Percentiles rank a stretch among this genome's conserved stretches.
Conservation (phyloP, 495 filamentous ascomycete genomes). For the Barbatosphaeria neglecta region DNA sequence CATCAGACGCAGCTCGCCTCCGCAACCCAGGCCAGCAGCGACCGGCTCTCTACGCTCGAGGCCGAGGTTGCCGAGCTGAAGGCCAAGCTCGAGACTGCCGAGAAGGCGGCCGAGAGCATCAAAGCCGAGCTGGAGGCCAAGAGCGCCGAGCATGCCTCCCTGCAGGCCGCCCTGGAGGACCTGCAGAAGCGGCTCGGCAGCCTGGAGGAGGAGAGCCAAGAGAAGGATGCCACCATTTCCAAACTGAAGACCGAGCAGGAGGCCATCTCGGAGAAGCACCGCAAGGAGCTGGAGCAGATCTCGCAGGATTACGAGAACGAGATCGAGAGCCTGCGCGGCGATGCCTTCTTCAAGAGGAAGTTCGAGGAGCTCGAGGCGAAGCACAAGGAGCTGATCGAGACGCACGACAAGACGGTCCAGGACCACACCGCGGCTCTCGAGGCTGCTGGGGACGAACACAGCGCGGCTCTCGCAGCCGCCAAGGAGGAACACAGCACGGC, state of each 20-base stretch:
- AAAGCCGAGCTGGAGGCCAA: slow-evolving; percentile 26
- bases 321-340: slow-evolving; percentile 43
- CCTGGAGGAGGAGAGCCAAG: slow-evolving; percentile 23
- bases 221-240: slow-evolving; percentile 29
- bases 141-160: slow-evolving; percentile 15
- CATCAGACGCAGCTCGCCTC: slow-evolving; percentile 18
- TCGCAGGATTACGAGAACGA: slow-evolving; percentile 43
- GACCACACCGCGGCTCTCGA: slow-evolving; percentile 26
- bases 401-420: slow-evolving; percentile 24
- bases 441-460: slow-evolving; percentile 22
- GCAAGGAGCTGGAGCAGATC: slow-evolving; percentile 35
- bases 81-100: slow-evolving; percentile 19
- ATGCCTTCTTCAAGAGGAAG: slow-evolving; percentile 42
- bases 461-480: slow-evolving; percentile 19
- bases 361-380: slow-evolving; percentile 38
- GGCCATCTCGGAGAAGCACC: slow-evolving; percentile 32
- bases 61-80: slow-evolving; percentile 30
- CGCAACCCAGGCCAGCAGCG: slow-evolving; percentile 16
- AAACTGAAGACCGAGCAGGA: slow-evolving; percentile 36
- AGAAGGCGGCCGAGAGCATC: slow-evolving; percentile 22
- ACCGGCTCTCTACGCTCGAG: slow-evolving; percentile 26
- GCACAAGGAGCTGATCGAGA: slow-evolving; percentile 28
- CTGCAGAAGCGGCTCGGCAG: slow-evolving; percentile 29
- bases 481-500: slow-evolving; percentile 22
- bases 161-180: slow-evolving; percentile 26